Conservation (phyloP, 2,329 filamentous ascomycete species). For the Fusarium sp. region DNA sequence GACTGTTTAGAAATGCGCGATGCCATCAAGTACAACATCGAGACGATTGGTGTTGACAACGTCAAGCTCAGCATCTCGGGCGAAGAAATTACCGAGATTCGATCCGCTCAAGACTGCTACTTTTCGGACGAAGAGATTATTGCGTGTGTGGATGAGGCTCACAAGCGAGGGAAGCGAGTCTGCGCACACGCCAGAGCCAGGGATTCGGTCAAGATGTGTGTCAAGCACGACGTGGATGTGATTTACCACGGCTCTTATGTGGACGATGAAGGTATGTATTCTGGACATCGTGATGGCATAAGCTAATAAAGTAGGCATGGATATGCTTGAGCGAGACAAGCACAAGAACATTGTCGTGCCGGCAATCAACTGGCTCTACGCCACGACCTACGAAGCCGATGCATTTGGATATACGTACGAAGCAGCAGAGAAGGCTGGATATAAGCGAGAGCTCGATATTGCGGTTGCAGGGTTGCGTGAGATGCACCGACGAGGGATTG, state of each 20-base stretch:
- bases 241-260: constrained; percentile 29
- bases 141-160: constrained; percentile 27
- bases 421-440: constrained; percentile 15
- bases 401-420: constrained; percentile 19
- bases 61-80: constrained; percentile 28
- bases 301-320: not conserved
- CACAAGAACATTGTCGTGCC: constrained; percentile 16
- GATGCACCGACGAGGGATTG: constrained; percentile 24
- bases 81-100: constrained; percentile 17
- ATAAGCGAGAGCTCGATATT: constrained; percentile 16
- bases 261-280: constrained; percentile 19
- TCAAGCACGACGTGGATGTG: constrained; percentile 24
- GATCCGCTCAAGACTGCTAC: constrained; percentile 28
- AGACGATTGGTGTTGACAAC: constrained; percentile 20
- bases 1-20: not conserved
- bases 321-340: constrained; percentile 2
- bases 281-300: fast-evolving
- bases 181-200: constrained; percentile 27
- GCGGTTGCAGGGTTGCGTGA: constrained; percentile 20
- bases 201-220: constrained; percentile 28
- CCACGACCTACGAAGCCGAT: constrained; percentile 24
- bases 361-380: constrained; percentile 25
- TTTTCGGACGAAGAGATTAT: constrained; percentile 21
- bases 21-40: constrained; percentile 6
- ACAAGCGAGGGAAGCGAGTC: constrained; percentile 19